Conservation (phyloP, 768 basidiomycete species). For the Podaxis sp. region DNA sequence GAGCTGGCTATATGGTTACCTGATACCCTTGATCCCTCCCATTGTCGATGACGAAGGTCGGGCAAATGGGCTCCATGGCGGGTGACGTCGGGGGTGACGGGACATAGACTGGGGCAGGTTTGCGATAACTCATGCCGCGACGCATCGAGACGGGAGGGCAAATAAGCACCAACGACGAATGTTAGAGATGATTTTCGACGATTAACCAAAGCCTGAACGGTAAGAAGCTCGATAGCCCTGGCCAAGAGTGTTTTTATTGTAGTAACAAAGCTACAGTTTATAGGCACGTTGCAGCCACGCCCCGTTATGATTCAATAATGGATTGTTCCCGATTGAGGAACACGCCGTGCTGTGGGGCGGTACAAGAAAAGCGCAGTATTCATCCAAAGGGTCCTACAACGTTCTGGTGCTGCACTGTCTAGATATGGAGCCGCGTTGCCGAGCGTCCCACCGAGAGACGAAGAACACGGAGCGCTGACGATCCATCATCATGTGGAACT, state of each 20-base stretch:
- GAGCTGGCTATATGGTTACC: not conserved
- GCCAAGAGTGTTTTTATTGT: slow-evolving; percentile 11
- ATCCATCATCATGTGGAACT: not conserved
- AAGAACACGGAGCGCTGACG: slow-evolving; percentile 9
- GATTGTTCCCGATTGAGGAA: slow-evolving; percentile 8
- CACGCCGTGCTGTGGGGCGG: slow-evolving; percentile 14
- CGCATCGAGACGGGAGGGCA: slow-evolving; percentile 23
- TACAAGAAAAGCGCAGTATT: slow-evolving; percentile 7
- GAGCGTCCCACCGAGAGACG: slow-evolving; percentile 1
- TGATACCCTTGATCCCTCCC: slow-evolving; percentile 17
- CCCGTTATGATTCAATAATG: slow-evolving; percentile 7
- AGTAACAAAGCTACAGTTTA: slow-evolving; percentile 7
- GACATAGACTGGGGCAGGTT: slow-evolving; percentile 66
- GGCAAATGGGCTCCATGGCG: slow-evolving; percentile 14
- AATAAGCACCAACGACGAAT: not conserved
- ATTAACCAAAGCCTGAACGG: slow-evolving; percentile 7
- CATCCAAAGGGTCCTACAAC: slow-evolving; percentile 8
- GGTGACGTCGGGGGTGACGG: slow-evolving; percentile 60
- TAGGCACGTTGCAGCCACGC: slow-evolving; percentile 14
- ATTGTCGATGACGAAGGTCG: slow-evolving; percentile 4
- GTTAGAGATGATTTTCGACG: slow-evolving; percentile 5
- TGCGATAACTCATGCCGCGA: slow-evolving; percentile 60
- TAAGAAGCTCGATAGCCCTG: not conserved
- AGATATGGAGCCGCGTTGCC: slow-evolving; percentile 4
- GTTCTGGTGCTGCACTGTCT: slow-evolving; percentile 8